phyloP scores from a whole-genome alignment of 345 rosid species.

The Excoecaria agallocha region DNA sequence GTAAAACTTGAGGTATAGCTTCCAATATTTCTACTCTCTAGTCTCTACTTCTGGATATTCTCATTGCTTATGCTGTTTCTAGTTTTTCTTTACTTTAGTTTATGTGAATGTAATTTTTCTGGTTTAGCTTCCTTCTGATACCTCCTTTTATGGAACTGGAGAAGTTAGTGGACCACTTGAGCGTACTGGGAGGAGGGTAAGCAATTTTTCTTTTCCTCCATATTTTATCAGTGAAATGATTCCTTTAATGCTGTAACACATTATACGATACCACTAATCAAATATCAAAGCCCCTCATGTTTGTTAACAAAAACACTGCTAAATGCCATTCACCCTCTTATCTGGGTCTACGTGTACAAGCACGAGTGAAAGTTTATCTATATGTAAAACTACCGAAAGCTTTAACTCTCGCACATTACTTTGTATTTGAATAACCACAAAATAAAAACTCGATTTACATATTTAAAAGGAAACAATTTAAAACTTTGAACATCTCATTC shows the following conservation, averaged over 20 bases:
- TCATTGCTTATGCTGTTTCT: not conserved
- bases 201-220: conserved; percentile 21
- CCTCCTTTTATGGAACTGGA: conserved; percentile 89
- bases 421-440: too few species aligned
- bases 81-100: not conserved
- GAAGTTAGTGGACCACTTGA: conserved; percentile 95
- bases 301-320: not conserved
- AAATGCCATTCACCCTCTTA: not conserved
- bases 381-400: not conserved
- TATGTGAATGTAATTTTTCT: conserved; percentile 11
- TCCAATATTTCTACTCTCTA: not conserved
- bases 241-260: not conserved
- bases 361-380: not conserved
- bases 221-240: not conserved
- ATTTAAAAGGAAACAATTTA: not conserved
- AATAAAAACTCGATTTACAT: not conserved
- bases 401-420: not conserved
- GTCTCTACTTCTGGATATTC: not conserved
- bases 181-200: conserved; percentile 83
- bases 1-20: conserved; percentile 59
- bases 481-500: not conserved
- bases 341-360: not conserved
- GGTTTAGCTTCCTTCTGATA: conserved; percentile 70
- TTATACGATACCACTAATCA: not conserved
- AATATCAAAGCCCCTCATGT: not conserved